Percentiles rank a stretch among this genome's conserved stretches.
Conservation (phyloP, 208 protist genomes). For the Wallacemonas sp. region DNA sequence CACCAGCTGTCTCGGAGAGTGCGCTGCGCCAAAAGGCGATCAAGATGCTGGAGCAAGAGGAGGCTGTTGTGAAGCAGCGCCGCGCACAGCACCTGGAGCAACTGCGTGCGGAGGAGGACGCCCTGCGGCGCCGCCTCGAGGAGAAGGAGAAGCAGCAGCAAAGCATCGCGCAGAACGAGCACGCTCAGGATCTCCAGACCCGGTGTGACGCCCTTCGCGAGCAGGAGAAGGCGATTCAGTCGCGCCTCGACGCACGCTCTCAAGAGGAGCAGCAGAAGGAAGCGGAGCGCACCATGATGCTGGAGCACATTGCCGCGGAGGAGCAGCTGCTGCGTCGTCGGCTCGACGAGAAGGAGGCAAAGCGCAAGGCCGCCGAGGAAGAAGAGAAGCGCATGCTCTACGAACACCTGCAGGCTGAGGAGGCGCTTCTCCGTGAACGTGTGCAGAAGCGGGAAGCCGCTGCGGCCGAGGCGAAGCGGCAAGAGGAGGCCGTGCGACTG, state of each 20-base stretch:
- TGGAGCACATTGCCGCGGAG: constrained; percentile 60
- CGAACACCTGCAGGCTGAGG: constrained; percentile 67
- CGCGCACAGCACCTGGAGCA: constrained; percentile 22
- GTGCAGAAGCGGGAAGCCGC: constrained; percentile 40
- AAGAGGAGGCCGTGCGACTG: constrained; percentile 27
- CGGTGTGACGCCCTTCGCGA: constrained; percentile 35
- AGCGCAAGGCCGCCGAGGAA: constrained; percentile 41
- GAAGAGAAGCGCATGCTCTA: constrained; percentile 47
- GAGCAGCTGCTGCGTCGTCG: constrained; percentile 64
- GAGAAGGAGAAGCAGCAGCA: constrained; percentile 33
- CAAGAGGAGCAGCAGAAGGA: constrained; percentile 25
- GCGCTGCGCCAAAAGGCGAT: constrained; percentile 66
- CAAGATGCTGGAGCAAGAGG: constrained; percentile 70
- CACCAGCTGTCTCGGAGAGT: constrained; percentile 18
- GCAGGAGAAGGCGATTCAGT: constrained; percentile 45
- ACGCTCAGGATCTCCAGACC: constrained; percentile 28
- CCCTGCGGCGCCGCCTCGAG: constrained; percentile 22
- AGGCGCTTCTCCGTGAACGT: constrained; percentile 60
- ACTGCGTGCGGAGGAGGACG: constrained; percentile 24
- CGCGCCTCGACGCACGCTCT: constrained; percentile 34
- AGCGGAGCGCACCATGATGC: constrained; percentile 34
- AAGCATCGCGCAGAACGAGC: constrained; percentile 12
- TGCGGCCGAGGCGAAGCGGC: constrained; percentile 5
- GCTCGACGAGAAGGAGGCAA: constrained; percentile 48
- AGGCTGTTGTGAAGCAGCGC: constrained; percentile 40